A percentile compares a stretch with the other conserved stretches of the same genome.
phyloP scores from a whole-genome alignment of 768 basidiomycete genomes.

The Lyophyllum decastes region DNA sequence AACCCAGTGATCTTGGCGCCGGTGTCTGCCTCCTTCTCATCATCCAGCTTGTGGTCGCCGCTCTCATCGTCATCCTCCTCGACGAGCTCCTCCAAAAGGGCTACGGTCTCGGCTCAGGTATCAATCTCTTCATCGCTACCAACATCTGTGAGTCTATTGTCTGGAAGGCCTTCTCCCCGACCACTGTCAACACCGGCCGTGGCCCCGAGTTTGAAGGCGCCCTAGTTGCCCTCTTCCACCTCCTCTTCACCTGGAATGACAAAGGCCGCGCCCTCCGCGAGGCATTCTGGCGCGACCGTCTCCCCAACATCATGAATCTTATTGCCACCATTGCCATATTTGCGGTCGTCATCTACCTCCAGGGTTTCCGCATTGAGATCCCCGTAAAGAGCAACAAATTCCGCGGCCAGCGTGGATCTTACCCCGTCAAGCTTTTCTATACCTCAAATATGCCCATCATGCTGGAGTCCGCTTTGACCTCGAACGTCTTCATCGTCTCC shows the following conservation, averaged over 20 bases:
- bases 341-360: slow-evolving; percentile 94
- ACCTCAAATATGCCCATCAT: slow-evolving; percentile 99
- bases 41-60: slow-evolving; percentile 91
- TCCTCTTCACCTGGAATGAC: slow-evolving; percentile 98
- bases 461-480: slow-evolving; percentile 91
- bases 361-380: slow-evolving; percentile 98
- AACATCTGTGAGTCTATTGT: slow-evolving; percentile 99
- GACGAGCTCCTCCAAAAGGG: slow-evolving; percentile 99
- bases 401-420: slow-evolving; percentile 93
- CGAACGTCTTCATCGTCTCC: slow-evolving; percentile 92
- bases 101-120: slow-evolving; percentile 97
- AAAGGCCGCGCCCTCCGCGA: slow-evolving; percentile 96
- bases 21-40: slow-evolving; percentile 97
- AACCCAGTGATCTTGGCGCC: slow-evolving; percentile 89
- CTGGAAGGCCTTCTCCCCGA: slow-evolving; percentile 99
- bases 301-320: slow-evolving; percentile 98
- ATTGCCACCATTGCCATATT: slow-evolving; percentile 91
- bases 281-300: slow-evolving; percentile 96
- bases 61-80: slow-evolving; percentile 96
- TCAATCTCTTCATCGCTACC: slow-evolving; percentile 98
- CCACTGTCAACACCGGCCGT: slow-evolving; percentile 96
- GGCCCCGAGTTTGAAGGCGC: slow-evolving; percentile 99
- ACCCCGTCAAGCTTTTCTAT: slow-evolving; percentile 99
- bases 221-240: slow-evolving; percentile 93
- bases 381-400: slow-evolving; percentile 96